Conservation (phyloP, 169 alveolate species). For the Amoebophrya sp. region DNA sequence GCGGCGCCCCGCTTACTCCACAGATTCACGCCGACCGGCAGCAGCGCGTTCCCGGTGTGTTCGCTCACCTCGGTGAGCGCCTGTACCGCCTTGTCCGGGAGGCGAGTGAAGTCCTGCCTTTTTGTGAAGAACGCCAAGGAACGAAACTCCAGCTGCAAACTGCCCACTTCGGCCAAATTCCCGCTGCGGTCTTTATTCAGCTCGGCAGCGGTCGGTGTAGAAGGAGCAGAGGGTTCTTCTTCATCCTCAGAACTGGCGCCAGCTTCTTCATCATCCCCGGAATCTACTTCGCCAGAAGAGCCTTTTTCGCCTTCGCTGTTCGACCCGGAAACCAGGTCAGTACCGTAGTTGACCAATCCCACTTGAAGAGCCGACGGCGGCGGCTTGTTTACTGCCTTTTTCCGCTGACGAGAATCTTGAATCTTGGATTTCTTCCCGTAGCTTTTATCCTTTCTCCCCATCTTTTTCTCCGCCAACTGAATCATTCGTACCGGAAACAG, state of each 20-base stretch:
- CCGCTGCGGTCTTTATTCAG: background rate
- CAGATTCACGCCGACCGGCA: too few relatives aligned
- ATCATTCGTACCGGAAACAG: too few relatives aligned
- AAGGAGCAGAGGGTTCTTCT: conserved; percentile 12
- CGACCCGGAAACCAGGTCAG: too few relatives aligned
- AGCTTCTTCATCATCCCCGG: conserved; percentile 37
- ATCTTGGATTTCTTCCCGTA: too few relatives aligned
- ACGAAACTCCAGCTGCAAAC: conserved; percentile 36
- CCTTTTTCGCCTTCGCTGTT: background rate
- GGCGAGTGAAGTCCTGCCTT: background rate
- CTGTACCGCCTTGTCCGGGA: background rate
- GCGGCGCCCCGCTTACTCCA: too few relatives aligned
- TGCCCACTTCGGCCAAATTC: conserved; percentile 43
- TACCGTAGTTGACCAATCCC: too few relatives aligned
- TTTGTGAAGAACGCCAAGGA: conserved; percentile 3
- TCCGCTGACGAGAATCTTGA: too few relatives aligned
- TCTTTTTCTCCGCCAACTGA: too few relatives aligned
- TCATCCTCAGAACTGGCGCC: background rate
- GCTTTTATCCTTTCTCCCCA: too few relatives aligned
- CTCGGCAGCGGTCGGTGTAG: background rate
- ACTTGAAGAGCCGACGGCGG: too few relatives aligned
- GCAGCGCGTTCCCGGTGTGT: background rate
- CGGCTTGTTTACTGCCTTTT: too few relatives aligned
- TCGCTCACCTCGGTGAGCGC: background rate
- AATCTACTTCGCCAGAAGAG: conserved; percentile 35